Base-by-base conservation (phyloP, 2,329 filamentous ascomycete genomes). In the Chaetomium sp. region DNA sequence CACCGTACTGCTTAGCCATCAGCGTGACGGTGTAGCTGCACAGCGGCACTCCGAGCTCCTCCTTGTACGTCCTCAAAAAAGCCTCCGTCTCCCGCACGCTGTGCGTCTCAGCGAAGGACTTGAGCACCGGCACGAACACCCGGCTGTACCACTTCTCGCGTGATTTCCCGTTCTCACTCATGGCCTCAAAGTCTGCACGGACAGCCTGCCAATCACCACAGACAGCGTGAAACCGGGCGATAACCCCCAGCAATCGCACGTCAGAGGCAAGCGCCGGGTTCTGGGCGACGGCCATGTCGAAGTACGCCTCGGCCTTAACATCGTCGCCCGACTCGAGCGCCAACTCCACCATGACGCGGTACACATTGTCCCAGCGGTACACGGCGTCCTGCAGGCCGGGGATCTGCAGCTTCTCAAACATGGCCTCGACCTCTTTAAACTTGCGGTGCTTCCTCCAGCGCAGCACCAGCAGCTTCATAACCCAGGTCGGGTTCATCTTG, bases 1-100 rank as follows among this genome's bases (percentile, higher is more conserved):
- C 66, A 10, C 68, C 74, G 59, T 75, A 76, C 52, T 71, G 70
- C 45, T 74, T 73, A 12, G 74, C 73, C 58, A 78, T 67, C 32
- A 77, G 59, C 2, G 71, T 72, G 41, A 76, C 72, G 56, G 72
- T 64, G 52, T 69, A 67, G 8, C 60, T 65, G 58, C 68, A 68
- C 42, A 75, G 58, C 4, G 66, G 66, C 6, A 76, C 62, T 32
- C 65, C 64, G 43, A 75, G 61, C 14, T 70, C 65, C 11, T 65
- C 61, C 4, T 68, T 64, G 50, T 71, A 77, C n/a, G 56, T 59
- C 49, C 67, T 67, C 38, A 75, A 58, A 41, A 77, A 75, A 5
- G 66, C 66, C 56, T 73, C 72, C 5, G 70, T 70, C 58, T 77
- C 73, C 14, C 63, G 61, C 40, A 69, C 69, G 3, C 71, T 68